A percentile compares a stretch with the other conserved stretches of the same genome.
Conservation (phyloP, 225 moss, liverwort and hornwort species). For the Antitrichia curtipendula region DNA sequence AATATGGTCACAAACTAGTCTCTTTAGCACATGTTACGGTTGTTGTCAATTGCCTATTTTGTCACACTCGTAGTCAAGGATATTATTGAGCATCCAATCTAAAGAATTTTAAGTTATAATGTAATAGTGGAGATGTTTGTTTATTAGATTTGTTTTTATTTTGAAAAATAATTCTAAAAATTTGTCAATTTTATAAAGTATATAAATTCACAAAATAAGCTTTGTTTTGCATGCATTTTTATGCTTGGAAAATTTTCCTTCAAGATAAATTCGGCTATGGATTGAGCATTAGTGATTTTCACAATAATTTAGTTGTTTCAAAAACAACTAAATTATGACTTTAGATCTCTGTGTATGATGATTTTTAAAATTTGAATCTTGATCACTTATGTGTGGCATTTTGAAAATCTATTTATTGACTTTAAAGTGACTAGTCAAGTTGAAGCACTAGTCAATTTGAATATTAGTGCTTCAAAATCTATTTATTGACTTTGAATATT, state of each 20-base stretch:
- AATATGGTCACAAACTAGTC: not conserved
- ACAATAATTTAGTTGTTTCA: not conserved
- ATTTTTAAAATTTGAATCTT: not conserved
- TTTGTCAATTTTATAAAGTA: not conserved
- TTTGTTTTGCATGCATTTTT: not conserved
- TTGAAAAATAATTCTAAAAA: not conserved
- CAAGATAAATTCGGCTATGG: accelerated
- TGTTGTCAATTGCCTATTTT: not conserved
- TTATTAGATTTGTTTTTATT: not conserved
- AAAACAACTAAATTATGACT: too few species aligned
- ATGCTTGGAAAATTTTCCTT: not conserved
- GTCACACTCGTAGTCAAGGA: accelerated
- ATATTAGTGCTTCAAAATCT: too few species aligned
- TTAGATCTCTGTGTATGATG: not conserved
- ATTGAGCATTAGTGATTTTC: not conserved
- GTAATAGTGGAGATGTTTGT: too few species aligned
- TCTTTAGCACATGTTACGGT: accelerated
- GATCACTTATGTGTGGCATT: accelerated
- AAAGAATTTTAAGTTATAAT: not conserved
- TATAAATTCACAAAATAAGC: not conserved
- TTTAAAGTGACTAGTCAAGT: too few species aligned
- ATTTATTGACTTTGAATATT: not conserved
- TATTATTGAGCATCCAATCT: not conserved
- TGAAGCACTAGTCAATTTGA: too few species aligned
- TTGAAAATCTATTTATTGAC: not conserved